Conservation (phyloP, 768 basidiomycete genomes). For the Crepidotus variabilis region DNA sequence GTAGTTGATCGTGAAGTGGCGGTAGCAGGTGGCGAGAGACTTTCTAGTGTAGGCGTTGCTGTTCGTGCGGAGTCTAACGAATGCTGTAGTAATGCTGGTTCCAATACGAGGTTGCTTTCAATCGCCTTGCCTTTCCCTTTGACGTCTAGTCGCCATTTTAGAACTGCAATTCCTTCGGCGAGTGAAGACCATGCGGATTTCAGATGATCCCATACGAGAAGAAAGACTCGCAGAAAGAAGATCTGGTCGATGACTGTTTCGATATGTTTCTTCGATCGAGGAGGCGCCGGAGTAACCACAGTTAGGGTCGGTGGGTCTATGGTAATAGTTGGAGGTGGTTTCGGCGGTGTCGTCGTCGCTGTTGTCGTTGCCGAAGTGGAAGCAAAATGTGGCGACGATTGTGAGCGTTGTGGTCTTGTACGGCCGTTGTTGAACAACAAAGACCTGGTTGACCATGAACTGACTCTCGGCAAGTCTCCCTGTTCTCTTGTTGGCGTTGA, state of each 20-base stretch:
- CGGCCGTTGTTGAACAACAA: conserved; percentile 37
- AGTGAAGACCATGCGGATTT: conserved; percentile 58
- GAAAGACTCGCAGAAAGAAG: conserved; percentile 68
- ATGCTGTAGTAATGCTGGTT: background rate
- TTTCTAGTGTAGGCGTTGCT: background rate
- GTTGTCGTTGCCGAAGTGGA: conserved; percentile 21
- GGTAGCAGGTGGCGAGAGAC: background rate
- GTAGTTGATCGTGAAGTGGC: background rate
- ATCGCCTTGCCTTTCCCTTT: conserved; percentile 18
- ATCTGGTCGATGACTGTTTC: conserved; percentile 51
- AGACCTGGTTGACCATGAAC: conserved; percentile 55
- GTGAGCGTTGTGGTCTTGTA: conserved; percentile 12
- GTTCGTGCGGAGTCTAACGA: background rate
- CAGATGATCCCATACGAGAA: conserved; percentile 66
- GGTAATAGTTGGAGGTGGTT: conserved; percentile 5
- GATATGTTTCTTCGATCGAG: conserved; percentile 34
- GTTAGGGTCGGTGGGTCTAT: background rate
- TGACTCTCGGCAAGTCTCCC: conserved; percentile 42
- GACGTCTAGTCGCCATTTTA: conserved; percentile 3
- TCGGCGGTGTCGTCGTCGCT: conserved; percentile 20
- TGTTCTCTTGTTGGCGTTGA: conserved; percentile 53
- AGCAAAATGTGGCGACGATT: conserved; percentile 12
- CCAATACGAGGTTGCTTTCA: conserved; percentile 5
- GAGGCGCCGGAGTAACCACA: conserved; percentile 22
- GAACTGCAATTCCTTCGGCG: conserved; percentile 1